Evolutionary conservation across 805 yeast genomes (phyloP).

Genomic region (Candida methanosorbosa): DNA sequence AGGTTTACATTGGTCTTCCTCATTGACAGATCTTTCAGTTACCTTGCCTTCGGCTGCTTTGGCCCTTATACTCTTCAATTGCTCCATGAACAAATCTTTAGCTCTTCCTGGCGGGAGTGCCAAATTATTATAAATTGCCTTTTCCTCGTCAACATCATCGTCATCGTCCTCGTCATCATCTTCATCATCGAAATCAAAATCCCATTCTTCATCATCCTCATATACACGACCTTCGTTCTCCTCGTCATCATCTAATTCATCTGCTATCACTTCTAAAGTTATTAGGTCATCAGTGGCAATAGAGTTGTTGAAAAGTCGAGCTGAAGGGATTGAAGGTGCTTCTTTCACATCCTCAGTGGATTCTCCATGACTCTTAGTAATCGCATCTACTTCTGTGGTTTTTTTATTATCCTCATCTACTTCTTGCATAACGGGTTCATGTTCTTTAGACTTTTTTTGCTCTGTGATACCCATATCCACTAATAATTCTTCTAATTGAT

Average conservation of each 20-base stretch:
- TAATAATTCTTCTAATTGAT: slow-evolving; percentile 23
- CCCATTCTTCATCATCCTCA: slow-evolving; percentile 28
- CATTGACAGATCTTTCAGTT: no score
- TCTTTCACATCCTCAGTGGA: slow-evolving; percentile 1
- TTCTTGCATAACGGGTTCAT: neutral
- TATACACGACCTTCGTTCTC: slow-evolving; percentile 29
- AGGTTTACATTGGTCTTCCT: no score
- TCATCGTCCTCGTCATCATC: slow-evolving; percentile 15
- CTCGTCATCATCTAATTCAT: slow-evolving; percentile 28
- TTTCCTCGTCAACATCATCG: slow-evolving; percentile 14
- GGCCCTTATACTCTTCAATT: slow-evolving; percentile 4
- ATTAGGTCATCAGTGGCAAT: slow-evolving; percentile 38
- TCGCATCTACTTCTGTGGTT: slow-evolving; percentile 1
- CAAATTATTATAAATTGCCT: no score
- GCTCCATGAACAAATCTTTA: slow-evolving; percentile 12
- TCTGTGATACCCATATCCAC: slow-evolving; percentile 29
- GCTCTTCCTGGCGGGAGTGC: slow-evolving; percentile 18
- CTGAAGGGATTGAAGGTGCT: neutral
- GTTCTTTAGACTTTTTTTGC: no score
- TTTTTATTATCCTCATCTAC: slow-evolving; percentile 1
- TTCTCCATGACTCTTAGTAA: neutral
- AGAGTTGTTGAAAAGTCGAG: no score
- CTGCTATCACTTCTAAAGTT: slow-evolving; percentile 47
- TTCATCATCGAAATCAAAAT: slow-evolving; percentile 17
- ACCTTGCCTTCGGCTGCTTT: neutral